Percentiles rank a stretch among this genome's conserved stretches.
These are phyloP conservation scores for Thelonectria discophora DNA, from an alignment of 2,329 filamentous ascomycete genomes.

Conservation along the genomic window DNA sequence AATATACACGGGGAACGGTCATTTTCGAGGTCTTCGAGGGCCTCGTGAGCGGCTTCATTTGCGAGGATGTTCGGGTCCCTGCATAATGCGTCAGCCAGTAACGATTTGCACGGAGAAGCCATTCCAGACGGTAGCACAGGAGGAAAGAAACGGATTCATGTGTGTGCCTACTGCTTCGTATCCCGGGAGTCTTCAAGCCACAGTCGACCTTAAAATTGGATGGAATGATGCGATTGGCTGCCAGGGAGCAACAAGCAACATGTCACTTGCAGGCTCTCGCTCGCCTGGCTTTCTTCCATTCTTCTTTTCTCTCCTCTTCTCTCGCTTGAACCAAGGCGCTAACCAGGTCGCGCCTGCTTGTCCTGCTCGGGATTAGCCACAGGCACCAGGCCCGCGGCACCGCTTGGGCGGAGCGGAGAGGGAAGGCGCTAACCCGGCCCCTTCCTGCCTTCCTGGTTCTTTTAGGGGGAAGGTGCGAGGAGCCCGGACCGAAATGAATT, in stretches of 20 bases:
- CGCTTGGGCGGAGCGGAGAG: constrained; percentile 10
- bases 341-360: neutral
- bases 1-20: neutral
- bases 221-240: constrained; percentile 7
- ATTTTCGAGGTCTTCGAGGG: neutral
- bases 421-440: neutral
- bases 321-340: neutral
- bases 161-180: too few relatives aligned
- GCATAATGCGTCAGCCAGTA: neutral
- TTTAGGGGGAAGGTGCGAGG: neutral
- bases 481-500: neutral
- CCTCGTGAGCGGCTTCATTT: neutral
- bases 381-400: constrained; percentile 14
- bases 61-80: neutral
- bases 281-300: neutral
- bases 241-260: constrained; percentile 1
- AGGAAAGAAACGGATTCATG: neutral
- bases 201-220: constrained; percentile 7
- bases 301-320: neutral
- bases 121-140: neutral
- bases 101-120: neutral
- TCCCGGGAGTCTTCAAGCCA: constrained; percentile 2
- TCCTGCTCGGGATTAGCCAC: constrained; percentile 12
- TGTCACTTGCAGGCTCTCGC: constrained; percentile 5
- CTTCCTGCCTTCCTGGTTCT: neutral